These are phyloP conservation scores for Hanseniaspora mollemarum DNA, from an alignment of 805 yeast species.

Conservation along the genomic window DNA sequence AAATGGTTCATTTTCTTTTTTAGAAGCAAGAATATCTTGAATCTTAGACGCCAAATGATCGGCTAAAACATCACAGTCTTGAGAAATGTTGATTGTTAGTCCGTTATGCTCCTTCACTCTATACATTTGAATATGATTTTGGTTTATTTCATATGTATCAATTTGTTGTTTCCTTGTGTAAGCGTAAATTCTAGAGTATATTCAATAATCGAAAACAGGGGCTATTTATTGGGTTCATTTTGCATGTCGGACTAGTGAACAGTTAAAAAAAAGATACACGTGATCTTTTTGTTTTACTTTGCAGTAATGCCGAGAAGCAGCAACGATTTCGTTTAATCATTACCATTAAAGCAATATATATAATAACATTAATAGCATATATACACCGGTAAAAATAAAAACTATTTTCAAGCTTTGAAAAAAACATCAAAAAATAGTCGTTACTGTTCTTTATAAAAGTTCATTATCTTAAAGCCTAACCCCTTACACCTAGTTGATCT, in stretches of 20 bases:
- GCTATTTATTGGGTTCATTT: no score
- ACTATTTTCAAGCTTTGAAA: not conserved
- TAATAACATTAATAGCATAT: no score
- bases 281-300: no score
- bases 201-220: no score
- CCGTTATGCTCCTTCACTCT: not conserved
- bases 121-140: not conserved
- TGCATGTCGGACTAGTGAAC: no score
- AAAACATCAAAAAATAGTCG: not conserved
- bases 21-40: not conserved
- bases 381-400: no score
- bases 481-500: not conserved
- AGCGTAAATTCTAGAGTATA: no score
- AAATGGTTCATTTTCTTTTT: conserved; percentile 35
- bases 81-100: conserved; percentile 4
- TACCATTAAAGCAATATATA: no score
- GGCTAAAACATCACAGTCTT: conserved; percentile 8
- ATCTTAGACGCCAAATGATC: conserved; percentile 7
- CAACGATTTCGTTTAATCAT: no score
- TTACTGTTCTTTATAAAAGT: not conserved
- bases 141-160: no score
- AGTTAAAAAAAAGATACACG: no score
- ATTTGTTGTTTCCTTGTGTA: not conserved
- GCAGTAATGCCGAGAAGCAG: no score
- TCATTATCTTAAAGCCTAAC: not conserved